These are phyloP conservation scores for Mycena kentingensis DNA, from an alignment of 768 basidiomycete species.

Conservation along the genomic window DNA sequence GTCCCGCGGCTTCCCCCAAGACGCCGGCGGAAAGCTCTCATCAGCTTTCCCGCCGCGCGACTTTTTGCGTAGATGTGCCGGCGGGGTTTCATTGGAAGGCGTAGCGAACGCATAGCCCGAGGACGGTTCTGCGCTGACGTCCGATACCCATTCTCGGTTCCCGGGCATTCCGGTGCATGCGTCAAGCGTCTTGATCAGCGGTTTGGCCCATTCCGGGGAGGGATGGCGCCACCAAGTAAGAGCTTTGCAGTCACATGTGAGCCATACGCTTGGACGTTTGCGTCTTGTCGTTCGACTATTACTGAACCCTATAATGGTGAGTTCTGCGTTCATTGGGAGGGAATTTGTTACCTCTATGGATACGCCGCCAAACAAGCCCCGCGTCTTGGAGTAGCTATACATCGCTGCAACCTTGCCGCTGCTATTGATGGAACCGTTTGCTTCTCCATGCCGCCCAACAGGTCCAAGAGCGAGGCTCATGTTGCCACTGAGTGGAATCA, in stretches of 20 bases:
- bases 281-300: slow-evolving; percentile 92
- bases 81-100: slow-evolving; percentile 36
- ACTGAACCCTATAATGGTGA: slow-evolving; percentile 64
- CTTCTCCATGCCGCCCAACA: slow-evolving; percentile 94
- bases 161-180: slow-evolving; percentile 71
- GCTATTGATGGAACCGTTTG: slow-evolving; percentile 76
- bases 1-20: slow-evolving; percentile 57
- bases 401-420: slow-evolving; percentile 91
- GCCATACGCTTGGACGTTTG: slow-evolving; percentile 80
- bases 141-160: slow-evolving; percentile 64
- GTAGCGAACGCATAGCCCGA: slow-evolving; percentile 61
- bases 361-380: slow-evolving; percentile 91
- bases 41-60: slow-evolving; percentile 40
- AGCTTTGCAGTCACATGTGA: slow-evolving; percentile 74
- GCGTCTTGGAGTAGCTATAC: slow-evolving; percentile 92
- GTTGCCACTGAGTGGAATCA: slow-evolving; percentile 53
- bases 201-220: slow-evolving; percentile 74
- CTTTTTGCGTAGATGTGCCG: slow-evolving; percentile 49
- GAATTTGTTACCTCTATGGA: slow-evolving; percentile 53
- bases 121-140: slow-evolving; percentile 40
- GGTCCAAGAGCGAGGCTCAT: slow-evolving; percentile 89
- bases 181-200: slow-evolving; percentile 74
- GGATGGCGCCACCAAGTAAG: slow-evolving; percentile 76
- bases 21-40: slow-evolving; percentile 67
- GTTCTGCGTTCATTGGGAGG: too few species aligned